Evolutionary conservation across 2,329 filamentous ascomycete species (phyloP), one percentile per base, ranked within the genome.

Genomic region (Fusarium praegraminearum): DNA sequence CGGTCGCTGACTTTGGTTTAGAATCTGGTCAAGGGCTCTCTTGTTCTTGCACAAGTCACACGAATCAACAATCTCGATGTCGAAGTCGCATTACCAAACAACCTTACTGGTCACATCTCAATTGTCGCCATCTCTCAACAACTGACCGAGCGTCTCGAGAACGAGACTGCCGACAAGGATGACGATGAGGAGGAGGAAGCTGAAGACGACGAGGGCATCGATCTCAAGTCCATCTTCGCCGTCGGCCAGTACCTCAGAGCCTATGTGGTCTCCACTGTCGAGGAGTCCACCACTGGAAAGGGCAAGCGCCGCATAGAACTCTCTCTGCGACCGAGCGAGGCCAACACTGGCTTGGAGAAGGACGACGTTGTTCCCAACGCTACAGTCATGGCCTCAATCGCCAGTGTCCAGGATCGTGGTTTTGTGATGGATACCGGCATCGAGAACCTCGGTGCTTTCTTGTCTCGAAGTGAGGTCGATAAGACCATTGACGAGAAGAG

Each of bases 401-500:
- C 87, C 52, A 99, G 95, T 79, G 91, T 97, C n/a, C 95, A 99
- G 80, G 97, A 99, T 74, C 94, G 97, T 76, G 96, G 96, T 66
- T 87, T 96, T 61, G 88, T 98, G 58, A 97, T 99, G 93, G 93
- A 98, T 73, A 81, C 98, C 38, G 93, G 93, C 20, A 83, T 98
- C 9, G 84, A 89, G 36, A 86, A 88, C 38, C 78, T 94, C 54
- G 90, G 90, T 68, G 96, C 93, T 4, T 99, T 99, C 81, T 85
- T 99, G 76, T 88, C 93, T 7, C 92, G 91, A 65, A 93, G 91
- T 76, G 94, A 98, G 77, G 83, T 98, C 20, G 92, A 93, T 51
- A 78, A 87, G 32, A 84, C 83, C 45, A 83, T 92, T 20, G 83
- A 90, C 7, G 85, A 92, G 67, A 85, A 90, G 18, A 86, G 87